A percentile compares a stretch with the other conserved stretches of the same genome.
Conservation (phyloP, 495 filamentous ascomycete species). For the Neurospora tetraspora region DNA sequence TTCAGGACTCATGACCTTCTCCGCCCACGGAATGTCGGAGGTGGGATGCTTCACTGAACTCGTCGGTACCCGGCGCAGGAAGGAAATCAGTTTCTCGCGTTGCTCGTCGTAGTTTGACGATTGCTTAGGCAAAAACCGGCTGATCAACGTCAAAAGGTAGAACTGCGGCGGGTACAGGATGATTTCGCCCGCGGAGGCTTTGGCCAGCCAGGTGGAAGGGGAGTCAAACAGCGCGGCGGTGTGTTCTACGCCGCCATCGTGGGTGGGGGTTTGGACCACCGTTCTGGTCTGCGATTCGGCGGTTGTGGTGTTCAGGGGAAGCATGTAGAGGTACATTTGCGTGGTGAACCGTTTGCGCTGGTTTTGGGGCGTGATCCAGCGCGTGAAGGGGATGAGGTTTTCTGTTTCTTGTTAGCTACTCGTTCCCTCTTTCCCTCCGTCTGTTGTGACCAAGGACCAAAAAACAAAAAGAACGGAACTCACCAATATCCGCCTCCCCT, state of each 20-base stretch:
- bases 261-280: constrained; percentile 52
- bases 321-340: constrained; percentile 92
- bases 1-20: constrained; percentile 70
- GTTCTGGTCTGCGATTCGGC: constrained; percentile 15
- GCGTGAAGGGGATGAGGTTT: constrained; percentile 70
- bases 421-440: neutral
- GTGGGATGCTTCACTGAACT: constrained; percentile 21
- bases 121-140: constrained; percentile 41
- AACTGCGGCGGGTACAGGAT: constrained; percentile 88
- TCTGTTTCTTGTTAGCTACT: constrained; percentile 35
- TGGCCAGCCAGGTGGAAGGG: constrained; percentile 55
- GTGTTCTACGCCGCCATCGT: constrained; percentile 79
- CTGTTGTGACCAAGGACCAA: neutral
- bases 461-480: neutral
- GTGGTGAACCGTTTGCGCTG: constrained; percentile 72
- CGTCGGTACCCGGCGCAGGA: constrained; percentile 38
- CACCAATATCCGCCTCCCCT: constrained; percentile 58
- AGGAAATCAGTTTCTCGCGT: constrained; percentile 46
- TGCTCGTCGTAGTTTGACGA: constrained; percentile 36
- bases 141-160: constrained; percentile 60
- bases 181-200: constrained; percentile 52
- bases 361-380: constrained; percentile 76
- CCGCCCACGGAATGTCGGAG: constrained; percentile 51
- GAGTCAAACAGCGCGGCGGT: constrained; percentile 70
- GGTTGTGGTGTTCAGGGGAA: constrained; percentile 45